Conservation (phyloP, 345 rosid genomes). For the Euclidium syriacum region DNA sequence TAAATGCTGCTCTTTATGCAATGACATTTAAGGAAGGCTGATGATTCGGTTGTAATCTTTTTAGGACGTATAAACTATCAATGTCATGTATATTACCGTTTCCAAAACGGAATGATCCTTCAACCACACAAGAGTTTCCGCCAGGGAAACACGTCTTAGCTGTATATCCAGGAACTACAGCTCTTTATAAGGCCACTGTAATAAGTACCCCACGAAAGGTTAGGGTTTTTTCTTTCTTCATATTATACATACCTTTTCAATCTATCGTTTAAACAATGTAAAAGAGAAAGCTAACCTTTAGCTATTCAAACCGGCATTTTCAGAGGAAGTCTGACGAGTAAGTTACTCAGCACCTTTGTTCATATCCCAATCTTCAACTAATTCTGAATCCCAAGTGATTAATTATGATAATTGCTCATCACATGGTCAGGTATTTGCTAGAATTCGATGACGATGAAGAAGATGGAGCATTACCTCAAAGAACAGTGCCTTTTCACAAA, state of each 20-base stretch:
- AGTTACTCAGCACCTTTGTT: slow-evolving; percentile 29
- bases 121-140: slow-evolving; percentile 56
- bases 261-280: slow-evolving; percentile 31
- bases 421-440: slow-evolving; percentile 63
- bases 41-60: slow-evolving; percentile 4
- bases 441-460: slow-evolving; percentile 98
- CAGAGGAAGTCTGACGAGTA: slow-evolving; percentile 95
- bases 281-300: slow-evolving; percentile 2
- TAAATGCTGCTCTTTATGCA: not conserved
- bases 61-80: slow-evolving; percentile 83
- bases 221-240: slow-evolving; percentile 66
- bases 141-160: slow-evolving; percentile 83
- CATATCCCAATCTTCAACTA: not conserved
- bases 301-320: not conserved
- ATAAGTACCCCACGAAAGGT: slow-evolving; percentile 63
- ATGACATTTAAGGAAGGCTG: not conserved
- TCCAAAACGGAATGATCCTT: slow-evolving; percentile 62
- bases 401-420: slow-evolving; percentile 1
- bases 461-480: slow-evolving; percentile 87
- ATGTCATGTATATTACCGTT: slow-evolving; percentile 74
- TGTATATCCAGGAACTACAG: slow-evolving; percentile 98
- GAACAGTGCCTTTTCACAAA: slow-evolving; percentile 69
- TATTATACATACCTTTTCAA: slow-evolving; percentile 65
- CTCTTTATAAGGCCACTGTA: slow-evolving; percentile 94
- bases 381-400: not conserved